phyloP scores from a whole-genome alignment of 306 rosid species.

The Citrullus mucosospermus region DNA sequence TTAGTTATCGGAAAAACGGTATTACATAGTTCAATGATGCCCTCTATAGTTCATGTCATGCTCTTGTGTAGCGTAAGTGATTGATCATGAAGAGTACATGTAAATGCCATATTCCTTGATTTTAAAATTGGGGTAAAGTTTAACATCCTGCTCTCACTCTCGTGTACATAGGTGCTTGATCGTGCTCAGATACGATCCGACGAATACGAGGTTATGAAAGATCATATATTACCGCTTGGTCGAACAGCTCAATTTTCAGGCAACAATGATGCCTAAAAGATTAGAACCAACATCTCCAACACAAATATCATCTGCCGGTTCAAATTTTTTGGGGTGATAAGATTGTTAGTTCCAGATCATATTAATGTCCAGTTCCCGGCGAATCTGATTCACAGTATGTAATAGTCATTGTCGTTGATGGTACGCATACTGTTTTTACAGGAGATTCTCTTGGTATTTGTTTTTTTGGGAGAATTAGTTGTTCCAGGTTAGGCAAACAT shows the following conservation, averaged over 20 bases:
- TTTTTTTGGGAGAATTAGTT: background rate
- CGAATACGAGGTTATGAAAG: constrained; percentile 68
- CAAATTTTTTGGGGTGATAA: background rate
- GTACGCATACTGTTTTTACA: background rate
- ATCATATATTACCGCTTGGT: constrained; percentile 71
- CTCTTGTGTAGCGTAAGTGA: background rate
- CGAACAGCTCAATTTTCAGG: constrained; percentile 60
- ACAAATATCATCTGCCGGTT: background rate
- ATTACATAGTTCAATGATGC: background rate
- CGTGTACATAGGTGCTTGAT: constrained; percentile 42
- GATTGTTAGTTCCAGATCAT: background rate
- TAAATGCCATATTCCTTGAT: background rate
- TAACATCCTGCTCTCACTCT: constrained; percentile 8
- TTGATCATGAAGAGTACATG: background rate
- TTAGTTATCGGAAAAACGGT: background rate
- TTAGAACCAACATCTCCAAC: background rate
- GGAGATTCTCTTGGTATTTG: background rate
- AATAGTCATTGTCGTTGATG: background rate
- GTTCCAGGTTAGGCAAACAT: background rate
- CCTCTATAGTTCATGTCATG: background rate
- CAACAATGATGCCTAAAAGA: constrained; percentile 53
- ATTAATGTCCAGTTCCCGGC: background rate
- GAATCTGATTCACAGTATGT: background rate
- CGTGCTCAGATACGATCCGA: constrained; percentile 48
- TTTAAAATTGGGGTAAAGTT: background rate